Percentiles rank a stretch among this genome's conserved stretches.
Evolutionary conservation across 2,329 filamentous ascomycete species (phyloP).

Genomic region (Gremmenia infestans): DNA sequence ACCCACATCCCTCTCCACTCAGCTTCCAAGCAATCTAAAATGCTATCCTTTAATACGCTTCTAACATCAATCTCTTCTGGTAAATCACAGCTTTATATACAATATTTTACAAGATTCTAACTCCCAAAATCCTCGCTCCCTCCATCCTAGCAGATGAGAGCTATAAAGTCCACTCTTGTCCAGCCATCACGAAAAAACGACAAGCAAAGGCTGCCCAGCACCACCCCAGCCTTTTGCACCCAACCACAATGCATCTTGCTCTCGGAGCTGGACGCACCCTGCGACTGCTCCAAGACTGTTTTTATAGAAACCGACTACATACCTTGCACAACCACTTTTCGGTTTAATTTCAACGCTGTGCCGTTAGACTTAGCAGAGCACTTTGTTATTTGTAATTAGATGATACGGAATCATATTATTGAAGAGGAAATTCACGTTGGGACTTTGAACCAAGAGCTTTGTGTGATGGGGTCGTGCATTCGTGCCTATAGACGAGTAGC

Average conservation of each 20-base stretch:
- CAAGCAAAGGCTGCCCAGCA: conserved; percentile 8
- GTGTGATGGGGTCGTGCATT: background rate
- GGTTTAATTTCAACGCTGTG: too few species aligned
- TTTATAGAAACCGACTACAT: conserved; percentile 20
- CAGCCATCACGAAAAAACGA: conserved; percentile 22
- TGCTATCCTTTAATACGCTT: background rate
- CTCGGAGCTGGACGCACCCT: conserved; percentile 17
- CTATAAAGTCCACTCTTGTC: conserved; percentile 11
- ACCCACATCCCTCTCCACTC: background rate
- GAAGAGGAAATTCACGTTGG: too few species aligned
- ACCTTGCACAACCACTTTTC: conserved; percentile 15
- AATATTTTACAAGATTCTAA: background rate
- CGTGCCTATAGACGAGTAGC: background rate
- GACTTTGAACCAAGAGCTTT: too few species aligned
- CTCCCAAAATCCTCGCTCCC: background rate
- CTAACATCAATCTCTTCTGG: background rate
- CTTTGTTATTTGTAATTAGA: too few species aligned
- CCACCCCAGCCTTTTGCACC: conserved; percentile 11
- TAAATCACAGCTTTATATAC: background rate
- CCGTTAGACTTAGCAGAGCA: too few species aligned
- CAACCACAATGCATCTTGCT: conserved; percentile 18
- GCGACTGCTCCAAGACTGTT: conserved; percentile 23
- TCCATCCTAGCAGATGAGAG: background rate
- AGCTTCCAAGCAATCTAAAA: background rate
- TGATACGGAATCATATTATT: too few species aligned